Percentiles rank a stretch among this genome's conserved stretches.
Conservation (phyloP, 1,284 basidiomycete species). For the Inonotus hispidus region DNA sequence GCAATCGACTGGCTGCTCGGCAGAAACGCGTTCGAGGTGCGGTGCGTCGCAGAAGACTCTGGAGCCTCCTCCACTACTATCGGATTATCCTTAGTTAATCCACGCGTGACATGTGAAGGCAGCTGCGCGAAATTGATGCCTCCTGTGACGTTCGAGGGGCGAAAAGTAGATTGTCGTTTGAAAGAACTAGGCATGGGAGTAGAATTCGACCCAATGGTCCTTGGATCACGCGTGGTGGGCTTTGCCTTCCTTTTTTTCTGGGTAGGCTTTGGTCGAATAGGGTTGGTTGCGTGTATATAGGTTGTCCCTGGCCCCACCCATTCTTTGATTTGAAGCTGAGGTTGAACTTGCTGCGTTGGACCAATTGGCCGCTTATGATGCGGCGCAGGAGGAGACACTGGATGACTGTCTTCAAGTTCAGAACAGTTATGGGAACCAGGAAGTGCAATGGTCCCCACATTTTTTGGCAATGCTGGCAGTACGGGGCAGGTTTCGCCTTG, state of each 20-base stretch:
- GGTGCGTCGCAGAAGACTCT: slow-evolving; percentile 28
- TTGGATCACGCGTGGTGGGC: slow-evolving; percentile 29
- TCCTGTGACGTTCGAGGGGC: slow-evolving; percentile 62
- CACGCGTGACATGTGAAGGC: slow-evolving; percentile 36
- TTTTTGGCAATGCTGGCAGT: slow-evolving; percentile 57
- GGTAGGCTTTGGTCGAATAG: neutral
- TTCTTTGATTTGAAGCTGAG: neutral
- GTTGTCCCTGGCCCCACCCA: neutral
- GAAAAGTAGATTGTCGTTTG: slow-evolving; percentile 64
- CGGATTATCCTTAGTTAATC: slow-evolving; percentile 53
- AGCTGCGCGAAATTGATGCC: slow-evolving; percentile 55
- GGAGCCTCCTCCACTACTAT: slow-evolving; percentile 53
- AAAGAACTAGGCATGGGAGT: slow-evolving; percentile 60
- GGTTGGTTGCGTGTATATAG: neutral
- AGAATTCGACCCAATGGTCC: slow-evolving; percentile 44
- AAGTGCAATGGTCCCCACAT: slow-evolving; percentile 94
- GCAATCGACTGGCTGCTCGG: slow-evolving; percentile 55
- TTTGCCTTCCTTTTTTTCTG: slow-evolving; percentile 30
- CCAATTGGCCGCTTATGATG: slow-evolving; percentile 22
- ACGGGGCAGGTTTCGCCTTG: slow-evolving; percentile 33
- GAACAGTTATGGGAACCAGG: slow-evolving; percentile 82
- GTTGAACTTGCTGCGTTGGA: slow-evolving; percentile 30
- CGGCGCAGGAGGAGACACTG: slow-evolving; percentile 56
- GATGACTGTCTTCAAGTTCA: slow-evolving; percentile 72
- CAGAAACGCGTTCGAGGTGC: slow-evolving; percentile 35